Percentiles rank a stretch among this genome's conserved stretches.
These are phyloP conservation scores for Neofusicoccum parvum DNA, from an alignment of 2,329 filamentous ascomycete species.

Conservation along the genomic window DNA sequence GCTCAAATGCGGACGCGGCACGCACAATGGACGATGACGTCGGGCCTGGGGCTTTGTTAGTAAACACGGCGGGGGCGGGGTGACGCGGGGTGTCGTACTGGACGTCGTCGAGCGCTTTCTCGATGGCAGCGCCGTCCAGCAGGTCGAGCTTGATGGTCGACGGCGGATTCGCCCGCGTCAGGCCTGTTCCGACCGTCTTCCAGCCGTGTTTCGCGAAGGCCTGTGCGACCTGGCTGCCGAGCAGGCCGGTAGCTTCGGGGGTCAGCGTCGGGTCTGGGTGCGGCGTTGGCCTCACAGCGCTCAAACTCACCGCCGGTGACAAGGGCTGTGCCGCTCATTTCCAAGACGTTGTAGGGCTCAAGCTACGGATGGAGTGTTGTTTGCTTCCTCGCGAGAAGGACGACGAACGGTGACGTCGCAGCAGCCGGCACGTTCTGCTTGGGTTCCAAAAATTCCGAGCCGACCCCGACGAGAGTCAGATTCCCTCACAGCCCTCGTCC, in stretches of 20 bases:
- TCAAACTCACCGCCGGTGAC: constrained; percentile 68
- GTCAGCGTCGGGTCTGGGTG: background rate
- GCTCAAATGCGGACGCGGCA: constrained; percentile 1
- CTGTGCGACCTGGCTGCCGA: constrained; percentile 76
- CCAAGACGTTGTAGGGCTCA: background rate
- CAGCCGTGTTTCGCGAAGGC: constrained; percentile 70
- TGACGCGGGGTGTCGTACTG: constrained; percentile 44
- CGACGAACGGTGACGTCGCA: constrained; percentile 53
- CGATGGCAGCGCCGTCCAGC: constrained; percentile 48
- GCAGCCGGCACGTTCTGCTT: background rate
- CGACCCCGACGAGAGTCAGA: background rate
- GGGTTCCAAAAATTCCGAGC: background rate
- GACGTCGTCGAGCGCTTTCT: constrained; percentile 52
- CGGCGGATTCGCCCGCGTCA: constrained; percentile 71
- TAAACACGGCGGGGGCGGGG: background rate
- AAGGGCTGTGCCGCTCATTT: constrained; percentile 60
- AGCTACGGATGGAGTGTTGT: background rate
- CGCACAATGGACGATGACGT: constrained; percentile 81
- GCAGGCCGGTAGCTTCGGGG: constrained; percentile 68
- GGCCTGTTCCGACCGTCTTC: constrained; percentile 50
- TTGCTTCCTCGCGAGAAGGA: constrained; percentile 55
- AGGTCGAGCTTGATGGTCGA: constrained; percentile 61
- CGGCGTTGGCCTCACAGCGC: background rate
- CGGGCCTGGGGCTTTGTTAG: constrained; percentile 55
- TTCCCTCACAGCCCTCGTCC: background rate